Conservation (phyloP, 306 rosid genomes). For the Cyamopsis tetragonoloba region DNA sequence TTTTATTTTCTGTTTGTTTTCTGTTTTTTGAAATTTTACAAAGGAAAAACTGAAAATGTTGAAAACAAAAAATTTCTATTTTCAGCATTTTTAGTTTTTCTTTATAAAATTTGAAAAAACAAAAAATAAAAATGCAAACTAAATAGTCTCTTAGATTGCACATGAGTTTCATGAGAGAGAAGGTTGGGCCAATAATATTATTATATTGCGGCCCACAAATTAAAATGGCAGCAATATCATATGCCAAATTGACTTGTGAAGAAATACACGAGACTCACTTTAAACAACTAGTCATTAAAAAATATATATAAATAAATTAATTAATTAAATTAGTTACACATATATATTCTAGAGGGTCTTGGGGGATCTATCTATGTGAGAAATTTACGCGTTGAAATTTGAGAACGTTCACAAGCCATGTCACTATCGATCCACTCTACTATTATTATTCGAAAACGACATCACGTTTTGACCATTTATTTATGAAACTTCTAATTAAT, state of each 20-base stretch:
- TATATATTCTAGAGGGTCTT: constrained; percentile 11
- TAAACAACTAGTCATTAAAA: neutral
- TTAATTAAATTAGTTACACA: too few species aligned
- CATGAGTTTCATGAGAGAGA: constrained; percentile 19
- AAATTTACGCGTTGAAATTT: constrained; percentile 1
- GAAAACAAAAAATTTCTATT: too few species aligned
- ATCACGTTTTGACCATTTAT: neutral
- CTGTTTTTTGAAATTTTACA: too few species aligned
- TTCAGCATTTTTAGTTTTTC: too few species aligned
- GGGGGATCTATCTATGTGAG: too few species aligned
- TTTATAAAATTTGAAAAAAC: too few species aligned
- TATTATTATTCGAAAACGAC: constrained; percentile 22
- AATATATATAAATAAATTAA: too few species aligned
- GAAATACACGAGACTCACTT: neutral
- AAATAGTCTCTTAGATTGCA: too few species aligned
- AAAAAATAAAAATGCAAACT: too few species aligned
- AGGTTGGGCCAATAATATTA: neutral
- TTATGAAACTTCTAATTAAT: constrained; percentile 6
- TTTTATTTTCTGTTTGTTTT: too few species aligned
- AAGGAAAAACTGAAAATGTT: too few species aligned
- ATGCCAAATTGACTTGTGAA: neutral
- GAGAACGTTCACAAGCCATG: neutral
- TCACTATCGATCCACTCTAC: neutral
- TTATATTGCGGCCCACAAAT: neutral
- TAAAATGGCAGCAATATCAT: neutral